Evolutionary conservation across 345 rosid species (phyloP), one percentile per base, ranked within the genome.

Genomic region (Ricinus communis): DNA sequence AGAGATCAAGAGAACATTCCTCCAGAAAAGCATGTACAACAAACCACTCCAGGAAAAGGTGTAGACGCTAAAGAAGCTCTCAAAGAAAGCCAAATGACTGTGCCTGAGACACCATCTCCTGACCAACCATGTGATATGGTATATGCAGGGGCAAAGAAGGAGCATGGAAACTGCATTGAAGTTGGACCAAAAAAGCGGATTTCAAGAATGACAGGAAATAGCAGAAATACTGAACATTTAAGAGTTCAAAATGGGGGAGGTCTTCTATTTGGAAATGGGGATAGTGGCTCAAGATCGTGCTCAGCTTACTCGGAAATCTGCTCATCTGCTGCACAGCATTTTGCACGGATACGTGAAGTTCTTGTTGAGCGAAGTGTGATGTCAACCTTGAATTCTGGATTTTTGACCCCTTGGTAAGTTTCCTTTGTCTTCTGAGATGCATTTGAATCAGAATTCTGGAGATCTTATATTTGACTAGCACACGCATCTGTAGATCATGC

Each of bases 31-130:
- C 82, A 74, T 73, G 73, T 55, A 25, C 87, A 80, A 61, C 91
- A 94, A 76, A 86, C 87, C 18, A 91, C 96, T 55, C 96, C 98
- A 36, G 98, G 96, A 38, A 95, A 95, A 85, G 83, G 79, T 68
- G 72, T 50, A 8, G 85, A 79, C 53, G 67, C 73, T 33, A 86
- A 82, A 82, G 89, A 80, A 77, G 87, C 86, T 76, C 84, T 81
- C 30, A 75, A 69, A 76, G 99, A 95, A 74, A 69, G 82, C 74
- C 90, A 82, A 65, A 83, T 95, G 86, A 92, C 98, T 58, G 87
- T 92, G 60, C 99, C 99, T 36, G 99, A 95, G 85, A 95, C 99
- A 1, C 99, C 99, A 58, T 95, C 99, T 69, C 99, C 98, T 33
- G 99, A 95, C 38, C 97, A 89, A 80, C 94, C 98, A 56, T 74